Base-by-base conservation (phyloP, 202 grass and related monocot genomes). In the Zizania palustris region DNA sequence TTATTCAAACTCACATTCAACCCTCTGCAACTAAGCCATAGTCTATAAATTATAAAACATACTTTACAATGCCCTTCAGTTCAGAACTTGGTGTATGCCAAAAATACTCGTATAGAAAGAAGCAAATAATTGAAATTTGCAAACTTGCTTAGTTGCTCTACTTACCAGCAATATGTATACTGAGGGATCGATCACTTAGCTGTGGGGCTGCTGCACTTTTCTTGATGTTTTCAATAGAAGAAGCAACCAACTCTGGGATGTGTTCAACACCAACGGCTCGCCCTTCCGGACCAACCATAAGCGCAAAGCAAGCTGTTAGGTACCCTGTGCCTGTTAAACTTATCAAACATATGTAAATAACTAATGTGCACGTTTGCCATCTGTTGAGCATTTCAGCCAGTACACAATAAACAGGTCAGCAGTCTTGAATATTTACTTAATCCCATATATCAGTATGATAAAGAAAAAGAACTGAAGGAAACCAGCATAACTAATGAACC, bases 201-300 rank as follows among this genome's bases (percentile, higher is more conserved):
- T 85, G 85, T 70, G 68, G 73, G 9, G 60, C 88, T 55, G 86
- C 92, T 15, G 76, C 80, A 64, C 88, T 95, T 83, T 81, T 91
- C 80, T 87, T 89, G 63, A 95, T 83, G 64, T 91, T 91, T 59
- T 91, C 92, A 6, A 77, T 85, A 65, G 92, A 95, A 73, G 82
- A 84, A 74, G 89, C 77, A 87, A 91, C 86, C 7, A 95, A 55
- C 50, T 95, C 81, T 35, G 92, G 92, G 61, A 95, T 95, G 71
- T 95, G 92, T 82, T 95, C 92, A 22, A 95, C 85, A 81, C 92
- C 84, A 43, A 83, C 77, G 39, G 42, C 86, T 66, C 69, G 67
- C 19, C 92, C 92, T 83, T 87, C 76, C 1, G 83, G 61, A 60
- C 88, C 83, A 83, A 95, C 86, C 92, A 95, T 95, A 54, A 95